Evolutionary conservation across 768 basidiomycete species (phyloP).

Genomic region (Tricholoma terreum): DNA sequence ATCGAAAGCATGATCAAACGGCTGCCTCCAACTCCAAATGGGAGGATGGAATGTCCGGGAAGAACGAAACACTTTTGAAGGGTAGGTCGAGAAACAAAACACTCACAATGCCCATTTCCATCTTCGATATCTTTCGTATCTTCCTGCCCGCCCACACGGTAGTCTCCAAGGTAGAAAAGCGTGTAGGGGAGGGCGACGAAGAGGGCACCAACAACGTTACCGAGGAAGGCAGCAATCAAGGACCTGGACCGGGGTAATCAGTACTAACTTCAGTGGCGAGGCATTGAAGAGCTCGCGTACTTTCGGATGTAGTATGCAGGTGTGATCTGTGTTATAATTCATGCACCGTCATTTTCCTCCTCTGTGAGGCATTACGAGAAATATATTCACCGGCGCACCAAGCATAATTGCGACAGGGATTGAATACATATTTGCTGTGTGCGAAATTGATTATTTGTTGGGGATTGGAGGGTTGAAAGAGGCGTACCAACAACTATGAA

Average conservation of each 20-base stretch:
- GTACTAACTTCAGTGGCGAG: not conserved
- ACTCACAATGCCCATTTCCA: not conserved
- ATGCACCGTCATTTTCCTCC: not conserved
- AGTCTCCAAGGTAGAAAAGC: constrained; percentile 62
- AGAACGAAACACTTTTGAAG: not conserved
- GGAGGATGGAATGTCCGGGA: not conserved
- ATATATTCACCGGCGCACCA: constrained; percentile 49
- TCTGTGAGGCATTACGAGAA: not conserved
- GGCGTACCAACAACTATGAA: not conserved
- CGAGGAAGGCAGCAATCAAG: constrained; percentile 60
- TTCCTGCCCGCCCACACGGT: constrained; percentile 36
- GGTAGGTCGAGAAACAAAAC: not conserved
- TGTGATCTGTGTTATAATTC: not conserved
- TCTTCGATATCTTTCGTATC: constrained; percentile 31
- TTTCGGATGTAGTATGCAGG: constrained; percentile 1
- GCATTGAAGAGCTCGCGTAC: not conserved
- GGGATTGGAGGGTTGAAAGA: not conserved
- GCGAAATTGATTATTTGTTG: not conserved
- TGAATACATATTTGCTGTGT: constrained; percentile 66
- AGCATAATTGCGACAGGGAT: constrained; percentile 70
- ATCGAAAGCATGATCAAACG: too few species aligned
- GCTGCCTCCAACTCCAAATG: not conserved
- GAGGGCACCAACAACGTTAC: constrained; percentile 65
- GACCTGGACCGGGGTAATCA: constrained; percentile 36
- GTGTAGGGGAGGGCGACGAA: constrained; percentile 61